Conservation (phyloP, 2,329 filamentous ascomycete genomes). For the Colletotrichum shisoi region DNA sequence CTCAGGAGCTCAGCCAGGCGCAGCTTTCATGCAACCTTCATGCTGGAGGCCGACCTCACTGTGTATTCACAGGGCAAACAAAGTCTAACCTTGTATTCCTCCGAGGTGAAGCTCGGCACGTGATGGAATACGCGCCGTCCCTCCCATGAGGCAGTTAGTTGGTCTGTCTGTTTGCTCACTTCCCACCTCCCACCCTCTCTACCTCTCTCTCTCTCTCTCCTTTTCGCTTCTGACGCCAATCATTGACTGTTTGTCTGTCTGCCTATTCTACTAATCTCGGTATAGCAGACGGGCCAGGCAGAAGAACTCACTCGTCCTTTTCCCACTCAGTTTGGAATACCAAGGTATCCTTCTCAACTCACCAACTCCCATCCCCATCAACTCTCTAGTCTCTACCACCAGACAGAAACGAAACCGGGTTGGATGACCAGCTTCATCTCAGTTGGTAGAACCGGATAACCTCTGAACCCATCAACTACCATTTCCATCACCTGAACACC, state of each 20-base stretch:
- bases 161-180: not conserved
- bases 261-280: not conserved
- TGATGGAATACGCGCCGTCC: conserved; percentile 7
- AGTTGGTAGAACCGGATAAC: too few relatives aligned
- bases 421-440: too few relatives aligned
- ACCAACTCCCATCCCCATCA: too few relatives aligned
- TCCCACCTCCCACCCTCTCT: too few relatives aligned
- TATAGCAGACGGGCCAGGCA: not conserved
- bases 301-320: not conserved
- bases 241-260: not conserved
- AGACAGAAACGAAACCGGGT: too few relatives aligned
- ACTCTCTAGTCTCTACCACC: too few relatives aligned
- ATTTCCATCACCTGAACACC: too few relatives aligned
- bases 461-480: too few relatives aligned
- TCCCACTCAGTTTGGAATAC: not conserved
- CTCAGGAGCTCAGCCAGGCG: not conserved
- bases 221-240: not conserved
- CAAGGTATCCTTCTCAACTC: not conserved
- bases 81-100: conserved; percentile 21
- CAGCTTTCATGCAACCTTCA: conserved; percentile 1
- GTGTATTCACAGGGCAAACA: conserved; percentile 5
- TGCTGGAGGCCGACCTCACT: conserved; percentile 32
- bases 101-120: conserved; percentile 3
- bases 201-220: too few relatives aligned
- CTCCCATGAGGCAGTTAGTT: not conserved